Conservation (phyloP, 495 filamentous ascomycete genomes). For the Viridothelium virens region DNA sequence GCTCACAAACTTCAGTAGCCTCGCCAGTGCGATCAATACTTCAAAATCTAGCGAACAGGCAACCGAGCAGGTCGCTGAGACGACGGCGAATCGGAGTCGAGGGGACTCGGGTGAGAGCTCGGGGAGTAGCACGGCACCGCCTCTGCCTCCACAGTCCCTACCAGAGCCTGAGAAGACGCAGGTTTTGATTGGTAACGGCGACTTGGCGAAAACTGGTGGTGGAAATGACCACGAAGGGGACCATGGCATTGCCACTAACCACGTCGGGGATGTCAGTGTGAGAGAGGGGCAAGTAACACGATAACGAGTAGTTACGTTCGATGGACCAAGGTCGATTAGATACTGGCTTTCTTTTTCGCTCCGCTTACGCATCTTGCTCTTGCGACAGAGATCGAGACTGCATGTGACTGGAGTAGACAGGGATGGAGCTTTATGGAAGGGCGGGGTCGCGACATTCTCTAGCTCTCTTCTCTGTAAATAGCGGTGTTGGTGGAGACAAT, state of each 20-base stretch:
- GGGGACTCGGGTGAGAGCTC: conserved; percentile 24
- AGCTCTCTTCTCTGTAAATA: neutral
- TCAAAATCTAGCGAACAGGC: conserved; percentile 9
- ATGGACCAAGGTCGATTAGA: no score
- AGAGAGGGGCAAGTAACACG: neutral
- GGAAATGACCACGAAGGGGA: neutral
- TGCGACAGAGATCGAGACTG: no score
- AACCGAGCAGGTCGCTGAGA: conserved; percentile 11
- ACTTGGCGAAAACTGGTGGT: neutral
- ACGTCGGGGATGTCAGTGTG: neutral
- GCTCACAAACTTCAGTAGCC: conserved; percentile 12
- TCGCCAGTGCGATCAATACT: neutral
- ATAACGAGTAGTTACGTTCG: neutral
- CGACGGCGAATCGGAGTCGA: conserved; percentile 16
- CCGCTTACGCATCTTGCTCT: no score
- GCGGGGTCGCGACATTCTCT: neutral
- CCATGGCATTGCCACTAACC: neutral
- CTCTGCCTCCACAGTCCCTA: conserved; percentile 6
- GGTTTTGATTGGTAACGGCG: conserved; percentile 1
- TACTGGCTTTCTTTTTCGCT: no score
- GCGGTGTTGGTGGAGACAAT: neutral
- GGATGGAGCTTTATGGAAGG: neutral
- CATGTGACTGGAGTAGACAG: no score
- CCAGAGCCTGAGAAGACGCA: neutral
- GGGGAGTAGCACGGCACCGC: conserved; percentile 23